Evolutionary conservation across 179 eudicot genomes (phyloP).

Genomic region (Pouteria campechiana): DNA sequence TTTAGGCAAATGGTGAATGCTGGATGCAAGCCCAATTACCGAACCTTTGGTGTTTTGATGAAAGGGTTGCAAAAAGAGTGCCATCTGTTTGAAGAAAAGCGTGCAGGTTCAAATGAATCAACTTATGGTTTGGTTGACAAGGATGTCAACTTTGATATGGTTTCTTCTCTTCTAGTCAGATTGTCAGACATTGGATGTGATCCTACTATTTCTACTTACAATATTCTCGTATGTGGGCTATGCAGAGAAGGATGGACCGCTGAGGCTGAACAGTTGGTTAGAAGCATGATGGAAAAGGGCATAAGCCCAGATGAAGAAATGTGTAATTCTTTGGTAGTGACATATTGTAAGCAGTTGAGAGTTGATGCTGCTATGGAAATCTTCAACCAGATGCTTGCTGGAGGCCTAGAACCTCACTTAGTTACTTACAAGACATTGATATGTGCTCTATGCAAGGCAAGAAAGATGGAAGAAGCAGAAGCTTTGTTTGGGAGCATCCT

Average conservation of each 20-base stretch:
- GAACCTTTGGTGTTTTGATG: constrained; percentile 36
- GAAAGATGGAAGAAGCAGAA: constrained; percentile 28
- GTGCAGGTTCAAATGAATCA: constrained; percentile 30
- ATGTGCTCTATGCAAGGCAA: constrained; percentile 36
- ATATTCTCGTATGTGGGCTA: constrained; percentile 33
- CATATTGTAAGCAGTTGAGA: constrained; percentile 37
- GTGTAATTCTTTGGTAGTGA: constrained; percentile 26
- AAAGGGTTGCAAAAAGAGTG: constrained; percentile 47
- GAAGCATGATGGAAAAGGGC: constrained; percentile 44
- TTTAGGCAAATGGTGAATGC: constrained; percentile 29
- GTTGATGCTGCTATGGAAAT: constrained; percentile 44
- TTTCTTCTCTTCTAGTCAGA: constrained; percentile 28
- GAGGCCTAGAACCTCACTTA: constrained; percentile 30
- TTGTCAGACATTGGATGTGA: constrained; percentile 45
- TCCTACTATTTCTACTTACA: constrained; percentile 39
- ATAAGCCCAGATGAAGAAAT: constrained; percentile 24
- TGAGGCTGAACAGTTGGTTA: constrained; percentile 46
- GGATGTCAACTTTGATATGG: constrained; percentile 14
- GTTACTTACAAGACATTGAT: constrained; percentile 37
- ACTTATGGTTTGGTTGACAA: constrained; percentile 17
- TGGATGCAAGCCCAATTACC: constrained; percentile 43
- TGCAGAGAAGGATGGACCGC: constrained; percentile 36
- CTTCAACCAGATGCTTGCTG: constrained; percentile 18
- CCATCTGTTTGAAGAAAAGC: constrained; percentile 20
- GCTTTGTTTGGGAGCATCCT: constrained; percentile 41